Base-by-base conservation (phyloP, 495 filamentous ascomycete species). In the Podospora comata region DNA sequence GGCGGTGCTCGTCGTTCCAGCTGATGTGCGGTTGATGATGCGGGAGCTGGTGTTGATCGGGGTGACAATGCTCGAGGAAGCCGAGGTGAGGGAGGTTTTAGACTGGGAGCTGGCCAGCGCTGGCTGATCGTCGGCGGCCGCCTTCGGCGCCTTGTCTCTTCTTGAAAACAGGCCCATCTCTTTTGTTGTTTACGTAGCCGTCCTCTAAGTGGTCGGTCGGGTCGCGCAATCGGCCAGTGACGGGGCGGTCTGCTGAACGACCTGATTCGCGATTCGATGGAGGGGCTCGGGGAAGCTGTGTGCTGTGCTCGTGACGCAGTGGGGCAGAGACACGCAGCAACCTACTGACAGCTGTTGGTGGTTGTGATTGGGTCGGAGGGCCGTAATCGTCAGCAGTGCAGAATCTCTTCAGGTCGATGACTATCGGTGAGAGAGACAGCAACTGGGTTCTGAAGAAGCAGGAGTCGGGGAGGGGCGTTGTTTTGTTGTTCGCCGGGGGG, bases 151-250 rank as follows among this genome's bases (percentile, higher is more conserved):
- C 73, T 80, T 81, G 57, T 80, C 77, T 60, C 80, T 80, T 67
- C 82, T 75, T 9, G 83, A 83, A 76, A 86, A 86, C 64, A 86
- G 72, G 73, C 84, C 84, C 84, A 86, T 85, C 48, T 65, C 65
- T 62, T 63, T 63, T 65, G 66, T 55, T 28, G 60, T 58, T 60
- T 53, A 62, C 65, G 64, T 60, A 57, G 66, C 44, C 58, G 58
- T 32, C 11, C 60, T 68, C 54, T 60, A 39, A 71, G 66, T 64
- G 70, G 70, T 56, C 62, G 27, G 54, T 56, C 16, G 59, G 61
- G 16, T 48, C 57, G 61, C 32, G 55, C 32, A 65, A 65, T 74
- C 65, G 72, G 73, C 72, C 64, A 60, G 59, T 64, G 27, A 53
- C 59, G 56, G 66, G 20, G 65, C 66, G 71, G 65, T 68, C 68